Evolutionary conservation across 768 basidiomycete species (phyloP), one percentile per base, ranked within the genome.

Genomic region (Daedaleopsis nitida): DNA sequence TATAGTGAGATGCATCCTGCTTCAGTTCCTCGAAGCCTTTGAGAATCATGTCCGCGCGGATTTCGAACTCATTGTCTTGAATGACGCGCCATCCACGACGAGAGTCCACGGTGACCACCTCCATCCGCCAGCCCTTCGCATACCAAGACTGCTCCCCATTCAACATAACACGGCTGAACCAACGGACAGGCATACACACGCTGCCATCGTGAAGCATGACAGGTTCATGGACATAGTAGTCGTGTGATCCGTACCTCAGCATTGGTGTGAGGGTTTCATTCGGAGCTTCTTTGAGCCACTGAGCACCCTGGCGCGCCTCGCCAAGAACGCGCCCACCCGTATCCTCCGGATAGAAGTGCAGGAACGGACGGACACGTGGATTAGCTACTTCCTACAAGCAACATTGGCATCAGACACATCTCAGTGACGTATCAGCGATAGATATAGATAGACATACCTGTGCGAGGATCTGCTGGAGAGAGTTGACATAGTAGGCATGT

Each of bases 321-420:
- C 3, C 2, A 13, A 48, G 53, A 4, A 35, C 34, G 17, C n/a
- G 35, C 9, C 38, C 37, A 9, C 2, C 19, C 9, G 24, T 32
- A 45, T 50, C 52, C 14, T 55, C 52, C 8, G 62, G 57, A 13
- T 23, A 48, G 24, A 63, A 63, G 4, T 35, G 52, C 6, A 63
- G 50, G 17, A 54, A 45, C 0, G 44, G 52, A 2, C 62, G 57
- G 1, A 63, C 57, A 5, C 32, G 38, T 3, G 62, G 62, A 38
- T 63, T 63, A 12, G 52, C 43, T 34, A 63, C 43, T 32, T 63
- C 62, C 57, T 63, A 24, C n/a, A 27, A 38, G 14, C 37, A 38
- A 38, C 37, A 14, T 38, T 8, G 14, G 37, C 37, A 14, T n/a
- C n/a, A n/a, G n/a, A n/a, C 9, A 38, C 37, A 38, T 14, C 37